phyloP scores from a whole-genome alignment of 2,329 filamentous ascomycete genomes.

The Venturia carpophila region DNA sequence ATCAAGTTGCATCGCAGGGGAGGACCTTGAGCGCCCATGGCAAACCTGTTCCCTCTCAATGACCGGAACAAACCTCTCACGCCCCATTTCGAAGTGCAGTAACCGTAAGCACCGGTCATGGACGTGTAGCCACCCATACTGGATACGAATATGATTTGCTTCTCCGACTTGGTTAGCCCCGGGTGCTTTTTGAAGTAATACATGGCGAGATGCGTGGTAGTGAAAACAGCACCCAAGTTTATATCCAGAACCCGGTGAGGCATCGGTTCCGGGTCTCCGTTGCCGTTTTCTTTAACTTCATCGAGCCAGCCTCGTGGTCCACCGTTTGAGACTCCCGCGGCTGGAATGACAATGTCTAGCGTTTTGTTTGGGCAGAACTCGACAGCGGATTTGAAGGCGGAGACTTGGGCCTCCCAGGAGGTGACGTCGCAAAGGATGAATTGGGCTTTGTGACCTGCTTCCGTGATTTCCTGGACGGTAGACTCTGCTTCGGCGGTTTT shows the following conservation, averaged over 20 bases:
- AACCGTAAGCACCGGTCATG: constrained; percentile 24
- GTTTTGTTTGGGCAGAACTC: constrained; percentile 23
- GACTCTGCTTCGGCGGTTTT: constrained; percentile 7
- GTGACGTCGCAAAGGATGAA: constrained; percentile 5
- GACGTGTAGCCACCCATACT: constrained; percentile 26
- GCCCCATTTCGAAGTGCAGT: constrained; percentile 27
- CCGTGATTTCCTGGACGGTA: not conserved
- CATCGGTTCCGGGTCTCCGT: constrained; percentile 24
- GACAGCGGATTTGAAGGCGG: constrained; percentile 28
- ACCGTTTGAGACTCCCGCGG: constrained; percentile 24
- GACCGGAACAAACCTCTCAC: constrained; percentile 26
- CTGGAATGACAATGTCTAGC: constrained; percentile 29
- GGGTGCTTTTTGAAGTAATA: constrained; percentile 28
- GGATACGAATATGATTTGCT: constrained; percentile 24
- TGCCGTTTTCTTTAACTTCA: not conserved
- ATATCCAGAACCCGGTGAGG: constrained; percentile 21
- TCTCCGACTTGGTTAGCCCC: constrained; percentile 1
- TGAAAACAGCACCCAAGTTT: constrained; percentile 22
- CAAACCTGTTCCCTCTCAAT: constrained; percentile 18
- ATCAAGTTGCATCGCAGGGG: constrained; percentile 25
- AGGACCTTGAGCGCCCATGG: constrained; percentile 5
- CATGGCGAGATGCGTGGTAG: constrained; percentile 22
- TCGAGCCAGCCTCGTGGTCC: not conserved
- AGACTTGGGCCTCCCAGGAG: constrained; percentile 21
- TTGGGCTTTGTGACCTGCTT: not conserved